Evolutionary conservation across 768 basidiomycete species (phyloP), one percentile per base, ranked within the genome.

Genomic region (Gelatoporia subvermispora): DNA sequence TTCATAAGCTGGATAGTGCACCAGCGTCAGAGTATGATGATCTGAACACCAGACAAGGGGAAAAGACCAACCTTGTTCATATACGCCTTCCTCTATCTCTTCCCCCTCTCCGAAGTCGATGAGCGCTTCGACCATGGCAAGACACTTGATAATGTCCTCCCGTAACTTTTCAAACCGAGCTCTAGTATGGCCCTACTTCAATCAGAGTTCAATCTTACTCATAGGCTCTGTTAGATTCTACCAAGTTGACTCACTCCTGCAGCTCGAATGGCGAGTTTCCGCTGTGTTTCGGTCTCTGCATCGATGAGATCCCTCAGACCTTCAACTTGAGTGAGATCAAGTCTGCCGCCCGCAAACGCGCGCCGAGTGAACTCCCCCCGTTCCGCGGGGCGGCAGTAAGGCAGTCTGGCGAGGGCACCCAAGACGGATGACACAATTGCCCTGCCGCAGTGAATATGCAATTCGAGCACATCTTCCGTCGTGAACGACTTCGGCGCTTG

Each of bases 51-150:
- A 4, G 20, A 5, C 20, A 50, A 31, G 7, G 28, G 13, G 36
- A n/a, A n/a, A 20, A 20, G 10, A 37, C 65, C 3, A 47, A 88
- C 92, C 88, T 69, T 78, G 72, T 9, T 83, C 83, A 54, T 79
- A 82, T 17, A 91, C 81, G 8, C 76, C 83, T n/a, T 86, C 85
- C 59, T 93, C 91, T 35, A 94, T 78, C 31, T 90, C 88, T 59
- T 94, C 93, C 13, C 85, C 88, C 67, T 96, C 93, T 5, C 90
- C 90, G 65, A 94, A 96, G 64, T 95, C 93, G 46, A 96, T 93
- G 17, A 94, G 68, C 1, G 93, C 93, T 65, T 96, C 93, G 3
- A 91, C 72, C 52, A 82, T 76, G 10, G 93, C 82, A 18, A 92
- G 76, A 43, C 84, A 86, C 23, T 77, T 72, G 20, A 95, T 77